Evolutionary conservation across 2,329 filamentous ascomycete species (phyloP).

Genomic region (Pseudocercospora fuligena): DNA sequence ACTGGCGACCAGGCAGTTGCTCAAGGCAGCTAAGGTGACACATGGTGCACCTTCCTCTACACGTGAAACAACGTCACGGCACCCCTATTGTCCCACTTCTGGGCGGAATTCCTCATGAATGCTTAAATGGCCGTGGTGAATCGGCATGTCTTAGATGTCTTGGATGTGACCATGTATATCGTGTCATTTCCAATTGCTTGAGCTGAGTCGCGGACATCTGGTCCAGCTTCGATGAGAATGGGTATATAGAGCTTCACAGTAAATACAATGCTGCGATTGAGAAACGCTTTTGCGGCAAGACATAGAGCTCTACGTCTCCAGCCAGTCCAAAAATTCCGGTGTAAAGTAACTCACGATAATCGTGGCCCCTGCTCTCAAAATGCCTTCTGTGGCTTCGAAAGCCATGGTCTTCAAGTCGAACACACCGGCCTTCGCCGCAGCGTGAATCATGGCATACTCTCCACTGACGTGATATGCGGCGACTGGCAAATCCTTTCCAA

Average conservation of each 20-base stretch:
- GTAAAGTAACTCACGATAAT: constrained; percentile 96
- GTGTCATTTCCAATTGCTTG: not conserved
- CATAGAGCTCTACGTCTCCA: constrained; percentile 47
- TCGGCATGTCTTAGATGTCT: no score
- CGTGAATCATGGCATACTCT: constrained; percentile 98
- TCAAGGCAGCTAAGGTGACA: not conserved
- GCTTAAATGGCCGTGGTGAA: no score
- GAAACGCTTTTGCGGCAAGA: not conserved
- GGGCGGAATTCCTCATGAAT: no score
- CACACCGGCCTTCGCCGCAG: constrained; percentile 90
- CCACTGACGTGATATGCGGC: constrained; percentile 97
- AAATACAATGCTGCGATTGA: not conserved
- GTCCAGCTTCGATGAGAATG: not conserved
- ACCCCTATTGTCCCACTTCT: no score
- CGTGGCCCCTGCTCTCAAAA: constrained; percentile 87
- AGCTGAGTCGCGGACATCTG: not conserved
- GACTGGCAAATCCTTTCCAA: constrained; percentile 87
- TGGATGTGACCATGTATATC: not conserved
- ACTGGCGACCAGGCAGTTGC: not conserved
- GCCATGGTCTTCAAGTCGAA: constrained; percentile 95
- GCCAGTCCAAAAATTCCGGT: constrained; percentile 73
- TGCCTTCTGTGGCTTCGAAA: constrained; percentile 91
- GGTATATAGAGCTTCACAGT: not conserved
- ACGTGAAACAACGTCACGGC: no score
- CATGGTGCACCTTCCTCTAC: not conserved